phyloP scores from a whole-genome alignment of 2,329 filamentous ascomycete genomes.

The Colletotrichum brevisporum region DNA sequence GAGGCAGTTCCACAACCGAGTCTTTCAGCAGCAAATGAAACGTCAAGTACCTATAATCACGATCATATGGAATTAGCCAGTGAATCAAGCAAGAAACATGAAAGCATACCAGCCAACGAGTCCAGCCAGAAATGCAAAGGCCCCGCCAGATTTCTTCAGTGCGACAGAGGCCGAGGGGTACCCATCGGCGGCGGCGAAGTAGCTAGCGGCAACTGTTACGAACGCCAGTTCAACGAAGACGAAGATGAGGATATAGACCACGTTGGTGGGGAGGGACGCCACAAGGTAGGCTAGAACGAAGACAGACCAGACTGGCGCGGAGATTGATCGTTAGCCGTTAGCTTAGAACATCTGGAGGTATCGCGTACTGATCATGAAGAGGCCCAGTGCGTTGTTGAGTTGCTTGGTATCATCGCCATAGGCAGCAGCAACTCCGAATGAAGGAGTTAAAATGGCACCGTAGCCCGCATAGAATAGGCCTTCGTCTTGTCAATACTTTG shows the following conservation, averaged over 20 bases:
- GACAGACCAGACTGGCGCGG: slow-evolving; percentile 43
- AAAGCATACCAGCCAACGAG: slow-evolving; percentile 45
- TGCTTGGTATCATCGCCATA: slow-evolving; percentile 45
- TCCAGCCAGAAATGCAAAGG: slow-evolving; percentile 46
- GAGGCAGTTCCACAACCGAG: slow-evolving; percentile 43
- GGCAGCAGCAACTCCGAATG: slow-evolving; percentile 45
- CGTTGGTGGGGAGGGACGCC: slow-evolving; percentile 44
- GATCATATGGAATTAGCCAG: too few species aligned
- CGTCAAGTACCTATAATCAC: slow-evolving; percentile 43
- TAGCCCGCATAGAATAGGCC: slow-evolving; percentile 47
- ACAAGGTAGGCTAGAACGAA: slow-evolving; percentile 46
- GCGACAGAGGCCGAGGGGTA: slow-evolving; percentile 29
- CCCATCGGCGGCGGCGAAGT: slow-evolving; percentile 46
- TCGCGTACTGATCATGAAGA: slow-evolving; percentile 45
- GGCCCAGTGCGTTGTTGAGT: slow-evolving; percentile 46
- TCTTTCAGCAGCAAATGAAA: slow-evolving; percentile 46
- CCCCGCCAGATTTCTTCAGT: slow-evolving; percentile 45
- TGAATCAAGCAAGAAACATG: not conserved
- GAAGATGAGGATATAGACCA: slow-evolving; percentile 46
- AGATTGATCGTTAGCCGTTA: not conserved
- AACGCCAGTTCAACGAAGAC: slow-evolving; percentile 44
- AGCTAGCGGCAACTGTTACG: slow-evolving; percentile 43
- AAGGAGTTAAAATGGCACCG: slow-evolving; percentile 45
- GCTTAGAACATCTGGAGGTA: not conserved
- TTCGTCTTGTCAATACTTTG: not conserved